Conservation (phyloP, 1,139 yeast genomes). For the Suhomyces bribrorum region DNA sequence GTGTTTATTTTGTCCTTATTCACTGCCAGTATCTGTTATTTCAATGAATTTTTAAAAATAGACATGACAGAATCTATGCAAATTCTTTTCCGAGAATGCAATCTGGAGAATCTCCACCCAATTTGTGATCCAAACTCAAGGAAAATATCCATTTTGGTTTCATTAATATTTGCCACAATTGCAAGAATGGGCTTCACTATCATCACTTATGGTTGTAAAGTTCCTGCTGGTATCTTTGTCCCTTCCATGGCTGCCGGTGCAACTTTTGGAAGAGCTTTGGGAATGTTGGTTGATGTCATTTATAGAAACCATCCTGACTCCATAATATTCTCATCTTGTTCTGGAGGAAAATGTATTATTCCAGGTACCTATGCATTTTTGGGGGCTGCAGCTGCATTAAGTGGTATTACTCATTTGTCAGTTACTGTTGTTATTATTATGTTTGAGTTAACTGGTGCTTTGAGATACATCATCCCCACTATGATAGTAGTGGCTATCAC, state of each 20-base stretch:
- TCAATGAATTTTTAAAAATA: constrained; percentile 72
- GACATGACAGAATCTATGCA: constrained; percentile 99
- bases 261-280: constrained; percentile 84
- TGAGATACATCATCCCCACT: constrained; percentile 85
- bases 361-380: constrained; percentile 94
- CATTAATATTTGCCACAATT: constrained; percentile 70
- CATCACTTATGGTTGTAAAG: constrained; percentile 86
- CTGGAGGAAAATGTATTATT: constrained; percentile 59
- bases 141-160: constrained; percentile 31
- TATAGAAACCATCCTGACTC: constrained; percentile 46
- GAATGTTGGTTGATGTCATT: constrained; percentile 63
- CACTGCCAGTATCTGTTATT: constrained; percentile 79
- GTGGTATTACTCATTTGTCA: constrained; percentile 91
- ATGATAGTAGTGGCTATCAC: constrained; percentile 97
- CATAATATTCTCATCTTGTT: constrained; percentile 50
- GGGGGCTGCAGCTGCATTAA: constrained; percentile 96
- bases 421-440: constrained; percentile 92
- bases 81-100: constrained; percentile 82
- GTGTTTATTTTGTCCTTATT: constrained; percentile 65
- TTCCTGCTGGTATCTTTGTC: constrained; percentile 94
- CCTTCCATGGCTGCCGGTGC: constrained; percentile 98
- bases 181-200: constrained; percentile 72
- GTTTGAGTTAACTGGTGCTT: constrained; percentile 95
- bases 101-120: constrained; percentile 39
- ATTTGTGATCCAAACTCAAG: constrained; percentile 52